Evolutionary conservation across 2,329 filamentous ascomycete species (phyloP), one percentile per base, ranked within the genome.

Genomic region (Cladosporium sp.): DNA sequence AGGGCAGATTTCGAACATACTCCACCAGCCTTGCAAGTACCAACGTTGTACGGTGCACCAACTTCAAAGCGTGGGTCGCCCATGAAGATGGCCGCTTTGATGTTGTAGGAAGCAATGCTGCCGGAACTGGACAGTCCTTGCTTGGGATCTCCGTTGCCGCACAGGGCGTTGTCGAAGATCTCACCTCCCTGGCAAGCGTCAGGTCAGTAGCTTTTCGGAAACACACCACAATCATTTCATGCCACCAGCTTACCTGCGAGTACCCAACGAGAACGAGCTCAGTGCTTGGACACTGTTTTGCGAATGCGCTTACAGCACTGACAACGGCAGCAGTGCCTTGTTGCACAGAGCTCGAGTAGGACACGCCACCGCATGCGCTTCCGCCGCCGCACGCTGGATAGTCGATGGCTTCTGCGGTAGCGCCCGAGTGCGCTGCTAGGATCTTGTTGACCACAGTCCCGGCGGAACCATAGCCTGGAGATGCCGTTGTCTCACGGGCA

Each of bases 71-170:
- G 81, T 8, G 88, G 88, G 71, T 88, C 84, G 7, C 88, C 88
- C 83, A 89, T 85, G 74, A 89, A 86, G 70, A 90, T 88, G 15
- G 84, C 86, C 0, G 86, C 88, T 76, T 88, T 88, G 70, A 90
- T 84, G 73, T 83, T 83, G 3, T 76, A 78, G 8, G 87, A 76
- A 3, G 85, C 85, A 6, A 78, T 78, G 4, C 81, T 79, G 10
- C 81, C 80, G 7, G 83, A 82, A 59, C 80, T 82, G 26, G 76
- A 73, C 60, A 85, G 75, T 65, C 82, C 82, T 47, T 78, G 72
- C 62, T 82, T 83, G 4, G 77, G 74, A 66, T 84, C 84, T 5
- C 81, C 80, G 41, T 86, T 86, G 12, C 87, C 87, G 71, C 86
- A 88, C 34, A 88, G 76, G 7, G 86, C 86, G 68, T 87, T 84